These are phyloP conservation scores for Tetradesmus obliquus DNA, from an alignment of 139 green algal genomes.

Conservation along the genomic window DNA sequence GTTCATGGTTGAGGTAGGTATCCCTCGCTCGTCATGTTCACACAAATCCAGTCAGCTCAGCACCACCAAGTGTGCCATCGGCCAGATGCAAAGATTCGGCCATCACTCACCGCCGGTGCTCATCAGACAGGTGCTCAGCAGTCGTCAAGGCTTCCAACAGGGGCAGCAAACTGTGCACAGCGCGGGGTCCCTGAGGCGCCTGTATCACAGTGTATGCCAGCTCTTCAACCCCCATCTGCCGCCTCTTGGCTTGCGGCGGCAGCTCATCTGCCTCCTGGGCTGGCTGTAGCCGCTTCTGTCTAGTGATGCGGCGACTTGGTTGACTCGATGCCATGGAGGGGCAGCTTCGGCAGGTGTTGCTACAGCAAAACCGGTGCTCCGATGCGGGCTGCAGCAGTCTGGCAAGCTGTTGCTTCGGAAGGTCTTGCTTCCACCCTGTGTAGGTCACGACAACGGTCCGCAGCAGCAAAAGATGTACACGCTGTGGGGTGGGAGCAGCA, in stretches of 20 bases:
- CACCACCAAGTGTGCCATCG: too few species aligned
- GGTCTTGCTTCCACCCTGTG: not conserved
- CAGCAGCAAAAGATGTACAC: too few species aligned
- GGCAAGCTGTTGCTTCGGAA: not conserved
- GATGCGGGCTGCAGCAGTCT: not conserved
- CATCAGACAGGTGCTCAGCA: not conserved
- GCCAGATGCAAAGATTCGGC: not conserved
- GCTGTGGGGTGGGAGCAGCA: too few species aligned
- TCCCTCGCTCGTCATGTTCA: too few species aligned
- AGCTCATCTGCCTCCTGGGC: not conserved
- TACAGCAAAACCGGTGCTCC: not conserved
- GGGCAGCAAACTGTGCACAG: not conserved
- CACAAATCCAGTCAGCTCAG: too few species aligned
- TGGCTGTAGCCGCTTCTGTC: not conserved
- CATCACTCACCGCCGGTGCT: not conserved
- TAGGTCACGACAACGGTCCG: too few species aligned
- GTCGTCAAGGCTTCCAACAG: not conserved
- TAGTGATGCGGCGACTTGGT: not conserved
- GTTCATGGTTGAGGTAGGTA: too few species aligned
- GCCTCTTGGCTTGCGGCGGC: not conserved
- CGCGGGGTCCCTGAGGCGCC: not conserved
- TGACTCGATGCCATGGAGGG: not conserved
- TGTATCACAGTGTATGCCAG: not conserved
- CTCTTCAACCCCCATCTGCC: not conserved
- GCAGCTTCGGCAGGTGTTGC: not conserved